These are phyloP conservation scores for Guadua angustifolia DNA, from an alignment of 176 grass and related monocot genomes.

Conservation along the genomic window DNA sequence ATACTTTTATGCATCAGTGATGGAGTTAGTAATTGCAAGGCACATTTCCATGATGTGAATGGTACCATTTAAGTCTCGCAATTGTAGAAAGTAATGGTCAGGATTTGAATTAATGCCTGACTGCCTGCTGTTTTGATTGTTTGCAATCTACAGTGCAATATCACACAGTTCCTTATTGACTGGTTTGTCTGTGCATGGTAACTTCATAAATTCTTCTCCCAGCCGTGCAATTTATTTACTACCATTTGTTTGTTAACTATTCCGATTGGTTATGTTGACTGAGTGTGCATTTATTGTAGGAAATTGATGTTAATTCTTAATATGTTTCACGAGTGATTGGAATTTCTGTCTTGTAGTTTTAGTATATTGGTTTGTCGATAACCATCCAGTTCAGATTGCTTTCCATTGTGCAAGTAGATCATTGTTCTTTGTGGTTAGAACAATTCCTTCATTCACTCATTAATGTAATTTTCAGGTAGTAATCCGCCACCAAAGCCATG, in stretches of 20 bases:
- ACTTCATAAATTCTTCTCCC: too few species aligned
- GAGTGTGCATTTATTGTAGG: neutral
- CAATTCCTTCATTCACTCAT: neutral
- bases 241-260: too few species aligned
- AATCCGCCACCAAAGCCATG: slow-evolving; percentile 70
- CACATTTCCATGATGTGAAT: neutral
- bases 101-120: too few species aligned
- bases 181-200: too few species aligned
- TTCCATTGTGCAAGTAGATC: neutral
- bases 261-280: too few species aligned
- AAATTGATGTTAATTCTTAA: neutral
- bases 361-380: neutral
- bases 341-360: neutral
- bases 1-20: neutral
- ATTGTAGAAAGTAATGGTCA: neutral
- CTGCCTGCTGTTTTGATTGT: too few species aligned
- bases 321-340: neutral
- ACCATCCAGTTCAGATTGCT: neutral
- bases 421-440: neutral
- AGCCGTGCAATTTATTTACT: too few species aligned
- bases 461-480: slow-evolving; percentile 55
- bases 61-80: neutral
- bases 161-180: too few species aligned
- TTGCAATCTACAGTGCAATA: too few species aligned
- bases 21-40: neutral